Evolutionary conservation across 306 rosid species (phyloP).

Genomic region (Cucurbita pepo): DNA sequence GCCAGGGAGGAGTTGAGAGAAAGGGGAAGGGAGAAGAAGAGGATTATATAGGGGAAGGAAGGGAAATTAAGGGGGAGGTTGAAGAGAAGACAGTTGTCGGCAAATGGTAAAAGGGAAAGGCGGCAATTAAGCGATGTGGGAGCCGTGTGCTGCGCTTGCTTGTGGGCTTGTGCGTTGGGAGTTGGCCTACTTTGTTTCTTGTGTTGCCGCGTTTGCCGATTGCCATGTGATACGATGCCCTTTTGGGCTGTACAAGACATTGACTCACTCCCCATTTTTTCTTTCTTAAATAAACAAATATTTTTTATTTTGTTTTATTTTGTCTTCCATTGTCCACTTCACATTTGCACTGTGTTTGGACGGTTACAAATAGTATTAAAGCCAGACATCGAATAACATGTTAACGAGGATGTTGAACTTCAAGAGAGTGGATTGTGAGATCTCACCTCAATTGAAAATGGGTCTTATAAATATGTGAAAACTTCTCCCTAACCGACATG

Average conservation of each 20-base stretch:
- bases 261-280: neutral
- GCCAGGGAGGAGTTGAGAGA: neutral
- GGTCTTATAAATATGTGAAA: too few species aligned
- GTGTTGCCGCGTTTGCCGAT: neutral
- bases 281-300: neutral
- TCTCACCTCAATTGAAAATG: too few species aligned
- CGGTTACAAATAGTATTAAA: too few species aligned
- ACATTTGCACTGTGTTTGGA: too few species aligned
- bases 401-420: too few species aligned
- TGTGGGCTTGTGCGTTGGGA: neutral
- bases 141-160: neutral
- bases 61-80: neutral
- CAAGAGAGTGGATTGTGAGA: too few species aligned
- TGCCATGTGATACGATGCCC: neutral
- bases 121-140: neutral
- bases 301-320: too few species aligned
- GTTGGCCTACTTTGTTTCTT: conserved; percentile 1
- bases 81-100: neutral
- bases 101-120: neutral
- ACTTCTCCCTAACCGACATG: rapidly evolving
- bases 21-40: neutral
- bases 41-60: neutral
- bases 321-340: too few species aligned
- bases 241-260: neutral
- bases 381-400: too few species aligned